Evolutionary conservation across 1,284 basidiomycete species (phyloP).

Genomic region (Fomitiporia mediterranea): DNA sequence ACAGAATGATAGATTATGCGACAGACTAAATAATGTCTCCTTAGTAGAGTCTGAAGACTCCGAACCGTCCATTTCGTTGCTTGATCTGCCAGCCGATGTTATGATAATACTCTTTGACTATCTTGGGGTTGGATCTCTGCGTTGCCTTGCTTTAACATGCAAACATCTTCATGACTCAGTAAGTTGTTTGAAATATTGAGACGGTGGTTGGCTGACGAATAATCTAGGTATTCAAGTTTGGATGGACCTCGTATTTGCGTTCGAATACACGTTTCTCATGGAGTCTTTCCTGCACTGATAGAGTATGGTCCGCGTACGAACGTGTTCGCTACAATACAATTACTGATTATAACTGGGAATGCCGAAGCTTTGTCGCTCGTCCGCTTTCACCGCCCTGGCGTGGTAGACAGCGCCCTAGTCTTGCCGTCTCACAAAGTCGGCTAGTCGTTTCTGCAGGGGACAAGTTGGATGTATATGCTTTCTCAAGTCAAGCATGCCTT

Average conservation of each 20-base stretch:
- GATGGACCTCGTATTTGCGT: conserved; percentile 52
- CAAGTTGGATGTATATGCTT: conserved; percentile 53
- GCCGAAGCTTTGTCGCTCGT: conserved; percentile 52
- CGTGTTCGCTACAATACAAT: conserved; percentile 51
- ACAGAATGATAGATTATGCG: background rate
- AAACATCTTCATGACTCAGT: conserved; percentile 12
- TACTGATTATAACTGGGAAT: conserved; percentile 53
- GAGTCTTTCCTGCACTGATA: conserved; percentile 44
- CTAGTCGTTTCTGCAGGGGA: conserved; percentile 61
- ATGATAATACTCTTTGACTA: conserved; percentile 10
- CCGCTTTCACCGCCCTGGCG: conserved; percentile 64
- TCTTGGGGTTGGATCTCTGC: conserved; percentile 4
- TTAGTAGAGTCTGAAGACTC: no score
- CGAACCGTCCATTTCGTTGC: no score
- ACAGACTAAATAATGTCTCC: background rate
- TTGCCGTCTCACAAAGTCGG: conserved; percentile 54
- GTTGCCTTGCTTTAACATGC: conserved; percentile 9
- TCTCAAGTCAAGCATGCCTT: conserved; percentile 33
- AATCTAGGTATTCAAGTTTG: conserved; percentile 52
- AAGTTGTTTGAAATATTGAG: background rate
- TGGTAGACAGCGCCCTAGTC: conserved; percentile 49
- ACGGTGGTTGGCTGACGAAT: background rate
- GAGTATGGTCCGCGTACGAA: conserved; percentile 41
- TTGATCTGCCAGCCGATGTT: conserved; percentile 14
- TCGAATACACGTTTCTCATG: conserved; percentile 47